These are phyloP conservation scores for Ricinus communis DNA, from an alignment of 345 rosid species.

Conservation along the genomic window DNA sequence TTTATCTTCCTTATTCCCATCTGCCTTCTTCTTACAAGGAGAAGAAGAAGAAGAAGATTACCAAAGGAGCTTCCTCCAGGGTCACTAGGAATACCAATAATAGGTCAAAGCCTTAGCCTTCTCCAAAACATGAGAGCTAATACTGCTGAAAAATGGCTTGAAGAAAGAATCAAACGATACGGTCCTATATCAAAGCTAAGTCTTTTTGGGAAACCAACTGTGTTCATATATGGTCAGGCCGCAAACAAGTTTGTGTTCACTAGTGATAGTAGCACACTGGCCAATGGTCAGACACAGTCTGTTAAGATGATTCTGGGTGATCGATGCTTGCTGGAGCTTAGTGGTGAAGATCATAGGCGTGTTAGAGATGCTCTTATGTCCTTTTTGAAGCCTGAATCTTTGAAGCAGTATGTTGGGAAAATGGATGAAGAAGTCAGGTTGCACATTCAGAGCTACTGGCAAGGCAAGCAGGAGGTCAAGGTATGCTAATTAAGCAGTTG, in stretches of 20 bases:
- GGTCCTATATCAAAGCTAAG: constrained; percentile 51
- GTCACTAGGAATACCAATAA: constrained; percentile 52
- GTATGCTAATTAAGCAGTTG: constrained; percentile 18
- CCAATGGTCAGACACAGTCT: constrained; percentile 41
- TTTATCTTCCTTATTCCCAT: constrained; percentile 29
- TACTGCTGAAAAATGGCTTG: constrained; percentile 44
- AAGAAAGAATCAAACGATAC: constrained; percentile 32
- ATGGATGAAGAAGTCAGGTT: constrained; percentile 50
- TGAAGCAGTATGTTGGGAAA: constrained; percentile 49
- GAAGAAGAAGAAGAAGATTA: constrained; percentile 20
- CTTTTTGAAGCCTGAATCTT: constrained; percentile 56
- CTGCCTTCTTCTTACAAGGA: constrained; percentile 24
- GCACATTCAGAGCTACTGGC: constrained; percentile 46
- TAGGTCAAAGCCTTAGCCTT: constrained; percentile 55
- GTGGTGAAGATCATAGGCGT: constrained; percentile 46
- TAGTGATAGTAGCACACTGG: constrained; percentile 26
- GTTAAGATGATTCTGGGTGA: constrained; percentile 35
- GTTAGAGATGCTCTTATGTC: constrained; percentile 42
- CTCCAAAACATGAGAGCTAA: constrained; percentile 47
- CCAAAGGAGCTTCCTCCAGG: constrained; percentile 47
- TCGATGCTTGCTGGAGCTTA: constrained; percentile 32
- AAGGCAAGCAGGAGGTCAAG: constrained; percentile 40
- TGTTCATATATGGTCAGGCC: constrained; percentile 48
- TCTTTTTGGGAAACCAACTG: constrained; percentile 47
- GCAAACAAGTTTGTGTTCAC: constrained; percentile 50